phyloP scores from a whole-genome alignment of 1,284 basidiomycete species.

The Pseudozyma thailandica region DNA sequence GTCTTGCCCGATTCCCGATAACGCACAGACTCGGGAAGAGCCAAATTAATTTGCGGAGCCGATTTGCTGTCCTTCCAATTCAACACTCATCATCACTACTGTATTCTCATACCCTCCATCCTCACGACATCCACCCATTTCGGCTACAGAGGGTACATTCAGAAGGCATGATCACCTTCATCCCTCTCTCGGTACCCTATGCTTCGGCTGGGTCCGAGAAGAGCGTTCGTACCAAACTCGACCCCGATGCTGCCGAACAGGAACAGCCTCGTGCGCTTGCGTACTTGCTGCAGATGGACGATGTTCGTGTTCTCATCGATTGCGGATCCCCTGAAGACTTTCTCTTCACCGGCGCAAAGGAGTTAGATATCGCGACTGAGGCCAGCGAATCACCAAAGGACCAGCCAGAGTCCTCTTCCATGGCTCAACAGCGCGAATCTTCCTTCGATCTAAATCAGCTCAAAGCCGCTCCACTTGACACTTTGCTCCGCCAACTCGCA shows the following conservation, averaged over 20 bases:
- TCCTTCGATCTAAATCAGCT: constrained; percentile 33
- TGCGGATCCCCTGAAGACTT: constrained; percentile 74
- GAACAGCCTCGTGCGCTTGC: constrained; percentile 62
- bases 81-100: constrained; percentile 1
- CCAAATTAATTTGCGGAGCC: constrained; percentile 4
- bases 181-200: constrained; percentile 58
- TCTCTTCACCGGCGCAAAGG: constrained; percentile 30
- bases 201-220: constrained; percentile 19
- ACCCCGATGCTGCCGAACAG: constrained; percentile 24
- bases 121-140: neutral
- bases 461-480: constrained; percentile 42
- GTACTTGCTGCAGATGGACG: constrained; percentile 93
- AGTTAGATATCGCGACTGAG: neutral
- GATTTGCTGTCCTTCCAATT: constrained; percentile 3
- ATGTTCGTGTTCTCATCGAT: constrained; percentile 91
- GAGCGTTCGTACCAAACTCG: constrained; percentile 38
- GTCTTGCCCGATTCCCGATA: constrained; percentile 14
- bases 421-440: constrained; percentile 42
- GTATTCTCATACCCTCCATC: neutral
- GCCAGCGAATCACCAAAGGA: constrained; percentile 2
- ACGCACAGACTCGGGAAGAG: constrained; percentile 4
- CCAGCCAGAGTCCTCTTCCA: constrained; percentile 35
- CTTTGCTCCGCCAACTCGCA: constrained; percentile 69
- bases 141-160: neutral
- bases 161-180: constrained; percentile 55